Evolutionary conservation across 108 stramenopile genomes (phyloP), one percentile per base, ranked within the genome.

Genomic region (Discostella stelligeroides): DNA sequence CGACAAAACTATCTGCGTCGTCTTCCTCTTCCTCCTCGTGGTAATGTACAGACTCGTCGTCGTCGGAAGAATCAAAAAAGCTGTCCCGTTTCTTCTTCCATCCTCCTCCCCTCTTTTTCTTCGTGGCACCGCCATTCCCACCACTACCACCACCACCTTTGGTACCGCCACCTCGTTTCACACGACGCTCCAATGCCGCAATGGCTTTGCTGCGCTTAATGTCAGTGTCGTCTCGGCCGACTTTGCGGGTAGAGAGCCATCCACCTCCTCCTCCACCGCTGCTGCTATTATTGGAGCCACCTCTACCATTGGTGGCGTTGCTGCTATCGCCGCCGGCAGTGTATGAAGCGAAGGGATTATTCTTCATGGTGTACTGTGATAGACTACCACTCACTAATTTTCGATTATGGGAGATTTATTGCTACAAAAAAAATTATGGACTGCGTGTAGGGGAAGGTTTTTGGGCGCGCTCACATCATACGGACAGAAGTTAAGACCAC

Each of bases 171-270:
- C 21, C 55, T 17, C 12, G 48, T 8, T 13, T 34, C 23, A 45
- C 50, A 50, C 54, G 20, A 14, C 68, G 24, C 1, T 42, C 49
- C 34, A 70, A 60, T 23, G 51, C 10, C 53, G 84, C 84, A 29
- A 58, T 62, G 46, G 27, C 37, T 23, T 41, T 60, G 38, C 79
- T 84, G 11, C 37, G 21, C 14, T 45, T 59, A 61, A 91, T 87
- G 40, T 64, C 74, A 10, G 49, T 60, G 70, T 88, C 85, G 66
- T 90, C 89, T 25, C 84, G 68, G 21, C 86, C 86, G 28, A 60
- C 38, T 60, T 87, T 91, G 49, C 86, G 86, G 7, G 86, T 80
- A 13, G 80, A 75, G 34, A 91, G 48, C 90, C 90, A 91, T 13
- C 84, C 86, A 17, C 57, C 78, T 18, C 38, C 34, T 54, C 18